phyloP scores from a whole-genome alignment of 768 basidiomycete genomes.

The Leccinum truebloodii region DNA sequence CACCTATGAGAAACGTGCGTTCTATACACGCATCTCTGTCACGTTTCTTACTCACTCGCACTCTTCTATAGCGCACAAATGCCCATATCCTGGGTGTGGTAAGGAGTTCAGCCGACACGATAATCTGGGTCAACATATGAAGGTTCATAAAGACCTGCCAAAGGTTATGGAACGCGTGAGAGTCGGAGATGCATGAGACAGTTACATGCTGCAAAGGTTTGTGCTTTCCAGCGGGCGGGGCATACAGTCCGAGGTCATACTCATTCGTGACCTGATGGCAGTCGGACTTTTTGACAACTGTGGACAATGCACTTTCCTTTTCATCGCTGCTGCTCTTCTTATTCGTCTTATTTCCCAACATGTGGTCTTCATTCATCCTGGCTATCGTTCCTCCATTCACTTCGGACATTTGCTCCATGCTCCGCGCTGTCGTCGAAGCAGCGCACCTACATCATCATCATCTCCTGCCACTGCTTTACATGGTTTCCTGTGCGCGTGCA shows the following conservation, averaged over 20 bases:
- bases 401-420: conserved; percentile 27
- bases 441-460: conserved; percentile 12
- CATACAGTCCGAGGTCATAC: conserved; percentile 26
- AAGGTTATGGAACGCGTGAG: conserved; percentile 29
- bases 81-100: conserved; percentile 75
- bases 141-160: conserved; percentile 60
- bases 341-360: conserved; percentile 28
- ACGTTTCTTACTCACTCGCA: conserved; percentile 12
- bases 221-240: conserved; percentile 8
- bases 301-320: conserved; percentile 29
- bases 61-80: conserved; percentile 64
- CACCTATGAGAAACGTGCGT: conserved; percentile 89
- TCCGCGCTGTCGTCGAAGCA: conserved; percentile 19
- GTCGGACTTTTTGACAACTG: conserved; percentile 27
- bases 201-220: conserved; percentile 16
- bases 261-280: conserved; percentile 24
- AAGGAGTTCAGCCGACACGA: conserved; percentile 88
- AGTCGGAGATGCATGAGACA: conserved; percentile 22
- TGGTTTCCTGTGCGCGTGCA: conserved; percentile 15
- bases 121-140: conserved; percentile 87
- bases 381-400: conserved; percentile 22
- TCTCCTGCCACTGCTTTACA: conserved; percentile 7
- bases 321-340: conserved; percentile 17
- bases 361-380: conserved; percentile 24
- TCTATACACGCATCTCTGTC: conserved; percentile 1